A percentile compares a stretch with the other conserved stretches of the same genome.
Evolutionary conservation across 2,329 filamentous ascomycete species (phyloP).

Genomic region (Hypoxylon sp.): DNA sequence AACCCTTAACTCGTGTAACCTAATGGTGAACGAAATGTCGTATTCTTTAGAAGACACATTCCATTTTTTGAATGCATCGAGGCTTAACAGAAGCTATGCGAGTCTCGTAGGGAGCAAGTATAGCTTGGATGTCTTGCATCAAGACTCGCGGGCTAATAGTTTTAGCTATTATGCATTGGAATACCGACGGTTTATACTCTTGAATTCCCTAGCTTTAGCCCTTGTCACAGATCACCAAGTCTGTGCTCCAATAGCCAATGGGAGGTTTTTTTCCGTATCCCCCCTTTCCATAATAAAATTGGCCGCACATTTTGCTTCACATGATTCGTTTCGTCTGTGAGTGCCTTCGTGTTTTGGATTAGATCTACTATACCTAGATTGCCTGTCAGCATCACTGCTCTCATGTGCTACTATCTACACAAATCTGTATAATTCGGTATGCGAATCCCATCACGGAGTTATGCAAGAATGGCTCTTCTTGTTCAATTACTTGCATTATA

Average conservation of each 20-base stretch:
- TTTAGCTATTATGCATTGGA: constrained; percentile 16
- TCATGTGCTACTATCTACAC: constrained; percentile 12
- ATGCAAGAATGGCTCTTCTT: neutral
- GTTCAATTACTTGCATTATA: neutral
- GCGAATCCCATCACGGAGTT: constrained; percentile 16
- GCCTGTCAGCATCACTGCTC: neutral
- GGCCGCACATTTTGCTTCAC: constrained; percentile 41
- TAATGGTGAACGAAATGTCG: constrained; percentile 33
- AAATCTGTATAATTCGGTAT: constrained; percentile 9
- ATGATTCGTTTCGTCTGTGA: constrained; percentile 39
- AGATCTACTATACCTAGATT: constrained; percentile 21
- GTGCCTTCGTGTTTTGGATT: constrained; percentile 30
- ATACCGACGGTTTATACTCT: constrained; percentile 22
- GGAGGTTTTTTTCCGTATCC: constrained; percentile 33
- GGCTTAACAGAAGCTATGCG: neutral
- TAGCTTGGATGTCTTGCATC: constrained; percentile 24
- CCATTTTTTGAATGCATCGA: constrained; percentile 3
- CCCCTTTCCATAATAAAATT: constrained; percentile 38
- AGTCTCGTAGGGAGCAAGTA: neutral
- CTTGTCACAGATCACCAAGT: constrained; percentile 40
- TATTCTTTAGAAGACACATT: constrained; percentile 8
- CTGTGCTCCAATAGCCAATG: constrained; percentile 41
- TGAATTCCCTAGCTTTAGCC: constrained; percentile 16
- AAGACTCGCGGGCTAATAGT: constrained; percentile 26
- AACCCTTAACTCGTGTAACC: constrained; percentile 21